Evolutionary conservation across 768 basidiomycete species (phyloP).

Genomic region (Astraeus odoratus): DNA sequence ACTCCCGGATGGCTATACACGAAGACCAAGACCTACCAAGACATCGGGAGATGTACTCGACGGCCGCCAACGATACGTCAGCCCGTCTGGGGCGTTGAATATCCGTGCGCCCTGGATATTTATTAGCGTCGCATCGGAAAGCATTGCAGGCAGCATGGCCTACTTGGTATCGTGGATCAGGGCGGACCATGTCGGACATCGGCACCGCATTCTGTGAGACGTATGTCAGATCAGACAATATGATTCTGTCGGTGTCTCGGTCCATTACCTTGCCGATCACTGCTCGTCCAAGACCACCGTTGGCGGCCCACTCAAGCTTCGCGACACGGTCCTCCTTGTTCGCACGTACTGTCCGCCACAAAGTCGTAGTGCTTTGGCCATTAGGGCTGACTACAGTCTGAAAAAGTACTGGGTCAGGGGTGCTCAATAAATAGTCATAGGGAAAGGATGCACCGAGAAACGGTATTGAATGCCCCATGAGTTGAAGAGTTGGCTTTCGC

Average conservation of each 20-base stretch:
- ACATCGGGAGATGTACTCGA: conserved; percentile 50
- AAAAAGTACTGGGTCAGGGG: conserved; percentile 18
- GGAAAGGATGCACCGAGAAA: conserved; percentile 51
- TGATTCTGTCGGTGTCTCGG: conserved; percentile 11
- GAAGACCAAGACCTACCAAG: conserved; percentile 37
- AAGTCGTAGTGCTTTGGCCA: conserved; percentile 67
- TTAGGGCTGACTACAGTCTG: conserved; percentile 59
- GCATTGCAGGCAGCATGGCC: conserved; percentile 24
- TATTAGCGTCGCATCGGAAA: conserved; percentile 10
- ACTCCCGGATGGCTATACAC: conserved; percentile 5
- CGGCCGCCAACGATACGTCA: conserved; percentile 77
- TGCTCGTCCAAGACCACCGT: conserved; percentile 77
- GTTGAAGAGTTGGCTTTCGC: conserved; percentile 78
- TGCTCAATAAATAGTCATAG: conserved; percentile 10
- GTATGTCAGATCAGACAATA: conserved; percentile 21
- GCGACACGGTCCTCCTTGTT: conserved; percentile 86
- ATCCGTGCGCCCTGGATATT: conserved; percentile 49
- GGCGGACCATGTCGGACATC: conserved; percentile 78
- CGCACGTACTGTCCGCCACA: conserved; percentile 74
- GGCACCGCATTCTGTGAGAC: conserved; percentile 58
- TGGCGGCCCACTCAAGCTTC: conserved; percentile 81
- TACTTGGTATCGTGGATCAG: conserved; percentile 57
- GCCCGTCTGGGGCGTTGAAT: conserved; percentile 80
- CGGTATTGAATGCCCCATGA: conserved; percentile 76
- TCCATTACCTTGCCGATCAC: conserved; percentile 78